Evolutionary conservation across 2,329 filamentous ascomycete species (phyloP).

Genomic region (Hortaea werneckii): DNA sequence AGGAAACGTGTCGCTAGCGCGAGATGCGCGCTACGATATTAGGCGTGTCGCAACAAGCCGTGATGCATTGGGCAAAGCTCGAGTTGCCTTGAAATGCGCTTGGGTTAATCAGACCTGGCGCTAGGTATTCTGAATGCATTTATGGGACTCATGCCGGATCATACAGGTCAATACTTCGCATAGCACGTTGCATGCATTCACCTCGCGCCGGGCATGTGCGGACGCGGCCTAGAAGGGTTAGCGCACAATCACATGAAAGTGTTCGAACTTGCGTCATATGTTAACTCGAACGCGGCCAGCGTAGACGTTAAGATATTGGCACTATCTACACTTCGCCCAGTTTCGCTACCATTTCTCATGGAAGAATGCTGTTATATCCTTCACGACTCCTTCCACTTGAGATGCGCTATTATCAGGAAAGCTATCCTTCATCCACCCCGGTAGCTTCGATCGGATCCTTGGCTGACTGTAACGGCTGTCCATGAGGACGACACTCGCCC

Average conservation of each 20-base stretch:
- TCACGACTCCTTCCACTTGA: constrained; percentile 23
- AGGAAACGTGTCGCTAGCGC: too few species aligned
- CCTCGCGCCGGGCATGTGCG: background rate
- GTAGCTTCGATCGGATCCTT: constrained; percentile 68
- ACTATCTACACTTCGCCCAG: too few species aligned
- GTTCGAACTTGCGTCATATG: background rate
- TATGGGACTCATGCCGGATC: too few species aligned
- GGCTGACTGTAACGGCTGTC: constrained; percentile 69
- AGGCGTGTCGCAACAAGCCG: too few species aligned
- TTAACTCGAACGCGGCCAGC: too few species aligned
- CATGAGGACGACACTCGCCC: constrained; percentile 78
- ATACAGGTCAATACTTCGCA: too few species aligned
- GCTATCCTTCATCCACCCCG: constrained; percentile 75
- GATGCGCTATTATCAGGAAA: constrained; percentile 36
- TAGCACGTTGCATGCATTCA: background rate
- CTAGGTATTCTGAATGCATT: too few species aligned
- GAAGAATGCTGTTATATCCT: constrained; percentile 8
- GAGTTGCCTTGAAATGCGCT: too few species aligned
- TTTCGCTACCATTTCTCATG: background rate
- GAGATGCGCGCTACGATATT: too few species aligned
- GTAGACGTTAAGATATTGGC: too few species aligned
- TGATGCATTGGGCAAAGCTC: too few species aligned
- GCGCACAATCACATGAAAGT: background rate
- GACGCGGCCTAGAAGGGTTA: background rate
- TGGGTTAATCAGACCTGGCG: too few species aligned